phyloP scores from a whole-genome alignment of 2,329 filamentous ascomycete species.

The Alternaria postmessia region DNA sequence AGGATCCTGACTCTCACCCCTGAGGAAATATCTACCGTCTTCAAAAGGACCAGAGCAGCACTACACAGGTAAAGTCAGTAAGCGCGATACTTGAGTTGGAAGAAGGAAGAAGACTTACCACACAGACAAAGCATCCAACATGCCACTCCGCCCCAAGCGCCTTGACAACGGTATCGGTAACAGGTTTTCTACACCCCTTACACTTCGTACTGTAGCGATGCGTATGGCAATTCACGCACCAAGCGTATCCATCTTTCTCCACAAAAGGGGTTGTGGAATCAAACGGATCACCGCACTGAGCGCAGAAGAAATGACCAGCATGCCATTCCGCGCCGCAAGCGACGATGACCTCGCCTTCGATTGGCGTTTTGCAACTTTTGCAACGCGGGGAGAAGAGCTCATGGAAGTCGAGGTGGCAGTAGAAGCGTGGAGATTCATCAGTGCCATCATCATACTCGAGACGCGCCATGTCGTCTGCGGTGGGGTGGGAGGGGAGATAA shows the following conservation, averaged over 20 bases:
- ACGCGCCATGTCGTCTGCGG: conserved; percentile 66
- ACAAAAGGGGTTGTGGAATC: conserved; percentile 78
- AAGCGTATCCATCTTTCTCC: conserved; percentile 96
- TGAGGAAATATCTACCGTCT: conserved; percentile 70
- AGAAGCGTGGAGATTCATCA: conserved; percentile 79
- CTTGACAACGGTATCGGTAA: conserved; percentile 88
- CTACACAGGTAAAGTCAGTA: conserved; percentile 40
- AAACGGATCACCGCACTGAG: conserved; percentile 90
- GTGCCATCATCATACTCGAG: conserved; percentile 67
- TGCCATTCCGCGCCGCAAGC: conserved; percentile 97
- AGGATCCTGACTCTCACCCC: conserved; percentile 65
- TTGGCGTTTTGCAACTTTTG: conserved; percentile 95
- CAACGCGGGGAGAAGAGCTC: conserved; percentile 91
- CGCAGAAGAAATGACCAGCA: conserved; percentile 97
- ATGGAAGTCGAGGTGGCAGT: conserved; percentile 98
- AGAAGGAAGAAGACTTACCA: conserved; percentile 50
- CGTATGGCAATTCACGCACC: conserved; percentile 93
- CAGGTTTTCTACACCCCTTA: conserved; percentile 80
- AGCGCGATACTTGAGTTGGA: not conserved
- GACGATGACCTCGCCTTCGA: conserved; percentile 92
- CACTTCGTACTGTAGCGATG: conserved; percentile 91
- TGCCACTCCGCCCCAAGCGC: conserved; percentile 95
- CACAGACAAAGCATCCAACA: conserved; percentile 86
- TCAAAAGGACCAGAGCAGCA: conserved; percentile 68
- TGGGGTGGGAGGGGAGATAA: conserved; percentile 48